These are phyloP conservation scores for Termitomyces eurrhizus DNA, from an alignment of 768 basidiomycete genomes.

Conservation along the genomic window DNA sequence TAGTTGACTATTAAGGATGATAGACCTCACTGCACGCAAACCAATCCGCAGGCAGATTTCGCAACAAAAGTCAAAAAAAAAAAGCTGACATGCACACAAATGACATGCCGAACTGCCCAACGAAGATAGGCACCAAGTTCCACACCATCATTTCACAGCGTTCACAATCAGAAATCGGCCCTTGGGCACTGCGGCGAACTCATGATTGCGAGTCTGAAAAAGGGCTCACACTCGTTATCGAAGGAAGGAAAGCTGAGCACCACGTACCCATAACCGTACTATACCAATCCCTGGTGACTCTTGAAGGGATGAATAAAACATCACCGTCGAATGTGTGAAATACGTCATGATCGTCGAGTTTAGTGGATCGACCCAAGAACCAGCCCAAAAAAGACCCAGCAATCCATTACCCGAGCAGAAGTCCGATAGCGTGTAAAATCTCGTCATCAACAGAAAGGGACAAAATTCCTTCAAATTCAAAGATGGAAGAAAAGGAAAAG, in stretches of 20 bases:
- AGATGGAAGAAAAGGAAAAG: background rate
- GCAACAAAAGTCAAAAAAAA: too few relatives aligned
- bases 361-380: background rate
- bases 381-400: background rate
- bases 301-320: background rate
- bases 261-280: background rate
- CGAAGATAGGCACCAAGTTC: too few relatives aligned
- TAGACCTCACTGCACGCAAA: background rate
- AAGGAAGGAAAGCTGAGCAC: background rate
- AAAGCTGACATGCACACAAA: background rate
- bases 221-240: background rate
- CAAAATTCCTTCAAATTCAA: background rate
- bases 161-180: too few relatives aligned
- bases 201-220: background rate
- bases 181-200: background rate
- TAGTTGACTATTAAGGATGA: background rate
- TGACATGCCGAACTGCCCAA: background rate
- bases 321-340: background rate
- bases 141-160: background rate
- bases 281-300: background rate
- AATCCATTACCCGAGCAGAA: background rate
- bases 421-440: background rate
- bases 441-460: background rate
- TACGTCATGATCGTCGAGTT: background rate
- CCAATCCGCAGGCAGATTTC: too few relatives aligned